Percentiles rank a stretch among this genome's conserved stretches.
phyloP scores from a whole-genome alignment of 257 asterid species.

The Solanum bulbocastanum region DNA sequence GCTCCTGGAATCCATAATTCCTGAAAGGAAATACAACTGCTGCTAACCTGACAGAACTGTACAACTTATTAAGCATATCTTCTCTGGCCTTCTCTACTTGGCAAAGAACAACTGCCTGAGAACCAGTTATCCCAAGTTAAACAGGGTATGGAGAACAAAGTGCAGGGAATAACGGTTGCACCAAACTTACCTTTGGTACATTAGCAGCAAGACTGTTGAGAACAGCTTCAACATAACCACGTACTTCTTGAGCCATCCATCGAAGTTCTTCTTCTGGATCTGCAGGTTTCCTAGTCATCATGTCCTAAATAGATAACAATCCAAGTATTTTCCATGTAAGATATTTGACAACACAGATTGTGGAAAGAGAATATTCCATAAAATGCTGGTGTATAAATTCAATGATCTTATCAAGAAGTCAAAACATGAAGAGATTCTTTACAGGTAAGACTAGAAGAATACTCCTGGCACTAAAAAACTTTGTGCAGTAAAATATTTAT shows the following conservation, averaged over 20 bases:
- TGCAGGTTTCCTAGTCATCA: constrained; percentile 74
- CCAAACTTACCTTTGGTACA: constrained; percentile 65
- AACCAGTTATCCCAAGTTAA: constrained; percentile 7
- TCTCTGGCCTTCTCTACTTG: constrained; percentile 96
- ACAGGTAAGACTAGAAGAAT: background rate
- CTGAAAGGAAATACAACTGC: background rate
- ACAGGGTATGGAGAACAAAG: constrained; percentile 6
- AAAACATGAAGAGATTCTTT: background rate
- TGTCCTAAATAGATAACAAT: constrained; percentile 33
- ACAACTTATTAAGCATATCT: constrained; percentile 89
- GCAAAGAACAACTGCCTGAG: constrained; percentile 89
- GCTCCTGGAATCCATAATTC: background rate
- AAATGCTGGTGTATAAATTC: background rate
- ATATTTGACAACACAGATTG: background rate
- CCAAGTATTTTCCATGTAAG: background rate
- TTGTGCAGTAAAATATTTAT: background rate
- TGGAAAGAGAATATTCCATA: background rate
- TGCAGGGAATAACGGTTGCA: background rate
- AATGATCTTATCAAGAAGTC: background rate
- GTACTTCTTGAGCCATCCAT: constrained; percentile 98
- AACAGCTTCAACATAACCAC: constrained; percentile 96
- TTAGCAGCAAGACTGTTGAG: constrained; percentile 92
- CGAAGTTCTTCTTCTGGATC: constrained; percentile 96
- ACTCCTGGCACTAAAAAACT: background rate
- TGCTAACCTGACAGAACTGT: constrained; percentile 78